Conservation (phyloP, 2,329 filamentous ascomycete genomes). For the Peltaster fructicola region DNA sequence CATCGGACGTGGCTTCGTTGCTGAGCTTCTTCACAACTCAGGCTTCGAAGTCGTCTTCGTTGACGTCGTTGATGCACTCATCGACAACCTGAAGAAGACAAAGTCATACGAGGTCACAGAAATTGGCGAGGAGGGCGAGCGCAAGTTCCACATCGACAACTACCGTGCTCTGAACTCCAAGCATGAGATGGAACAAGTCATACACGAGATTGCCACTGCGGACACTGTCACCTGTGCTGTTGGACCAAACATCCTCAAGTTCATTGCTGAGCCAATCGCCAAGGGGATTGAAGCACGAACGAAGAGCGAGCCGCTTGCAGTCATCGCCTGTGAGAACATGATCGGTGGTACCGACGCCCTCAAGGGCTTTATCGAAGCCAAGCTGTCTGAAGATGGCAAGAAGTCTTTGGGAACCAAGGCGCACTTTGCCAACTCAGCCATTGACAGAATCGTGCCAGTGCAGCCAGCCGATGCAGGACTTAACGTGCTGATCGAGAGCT, state of each 20-base stretch:
- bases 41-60: conserved; percentile 94
- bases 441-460: conserved; percentile 92
- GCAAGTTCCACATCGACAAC: conserved; percentile 71
- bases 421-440: conserved; percentile 90
- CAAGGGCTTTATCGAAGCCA: conserved; percentile 52
- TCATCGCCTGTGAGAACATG: conserved; percentile 97
- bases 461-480: conserved; percentile 66
- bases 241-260: conserved; percentile 87
- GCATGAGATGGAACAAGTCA: conserved; percentile 59
- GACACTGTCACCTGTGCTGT: conserved; percentile 94
- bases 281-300: conserved; percentile 74
- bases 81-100: conserved; percentile 58
- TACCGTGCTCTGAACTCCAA: conserved; percentile 96
- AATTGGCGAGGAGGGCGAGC: conserved; percentile 69
- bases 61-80: conserved; percentile 74
- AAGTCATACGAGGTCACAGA: conserved; percentile 82
- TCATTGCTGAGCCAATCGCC: conserved; percentile 88
- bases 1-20: conserved; percentile 53
- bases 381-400: conserved; percentile 52
- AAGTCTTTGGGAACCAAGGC: conserved; percentile 55
- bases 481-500: conserved; percentile 91
- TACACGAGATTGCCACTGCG: conserved; percentile 71
- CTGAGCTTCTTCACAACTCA: conserved; percentile 83
- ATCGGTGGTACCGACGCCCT: conserved; percentile 87
- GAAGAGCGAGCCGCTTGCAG: conserved; percentile 50